A percentile compares a stretch with the other conserved stretches of the same genome.
These are phyloP conservation scores for Allodekkera sacchari DNA, from an alignment of 805 yeast species.

Conservation along the genomic window DNA sequence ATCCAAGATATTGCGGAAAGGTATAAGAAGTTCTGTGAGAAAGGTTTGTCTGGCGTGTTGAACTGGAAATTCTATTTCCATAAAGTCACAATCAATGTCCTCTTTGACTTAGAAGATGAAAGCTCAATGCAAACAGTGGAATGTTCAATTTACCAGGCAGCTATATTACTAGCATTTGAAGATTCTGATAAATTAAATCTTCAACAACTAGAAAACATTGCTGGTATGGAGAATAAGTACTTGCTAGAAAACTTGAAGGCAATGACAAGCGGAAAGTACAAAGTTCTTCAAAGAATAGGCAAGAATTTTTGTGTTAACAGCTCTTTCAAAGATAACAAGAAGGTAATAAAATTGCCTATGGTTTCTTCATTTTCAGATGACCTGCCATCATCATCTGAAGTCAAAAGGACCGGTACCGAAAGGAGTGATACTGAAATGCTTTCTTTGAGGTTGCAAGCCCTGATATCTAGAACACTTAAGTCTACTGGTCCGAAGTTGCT, in stretches of 20 bases:
- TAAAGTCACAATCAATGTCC: slow-evolving; percentile 26
- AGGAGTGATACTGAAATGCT: slow-evolving; percentile 1
- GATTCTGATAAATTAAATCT: slow-evolving; percentile 16
- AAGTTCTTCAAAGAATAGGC: slow-evolving; percentile 8
- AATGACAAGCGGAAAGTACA: not conserved
- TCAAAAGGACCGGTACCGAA: slow-evolving; percentile 1
- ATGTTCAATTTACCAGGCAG: slow-evolving; percentile 37
- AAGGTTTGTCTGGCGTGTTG: slow-evolving; percentile 13
- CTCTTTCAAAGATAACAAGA: not conserved
- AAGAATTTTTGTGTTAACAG: slow-evolving; percentile 1
- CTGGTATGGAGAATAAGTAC: slow-evolving; percentile 22
- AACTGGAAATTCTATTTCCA: slow-evolving; percentile 39
- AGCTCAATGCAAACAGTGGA: slow-evolving; percentile 11
- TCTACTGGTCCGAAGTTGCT: not conserved
- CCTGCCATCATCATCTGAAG: not conserved
- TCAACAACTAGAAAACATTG: slow-evolving; percentile 16
- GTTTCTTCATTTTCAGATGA: not conserved
- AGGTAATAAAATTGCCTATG: not conserved
- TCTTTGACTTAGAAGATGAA: slow-evolving; percentile 22
- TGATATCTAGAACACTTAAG: slow-evolving; percentile 1
- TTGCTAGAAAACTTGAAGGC: slow-evolving; percentile 1
- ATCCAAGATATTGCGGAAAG: slow-evolving; percentile 4
- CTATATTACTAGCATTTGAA: slow-evolving; percentile 31
- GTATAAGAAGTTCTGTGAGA: slow-evolving; percentile 7
- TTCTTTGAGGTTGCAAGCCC: slow-evolving; percentile 1